These are phyloP conservation scores for Turritis glabra DNA, from an alignment of 345 rosid species.

Conservation along the genomic window DNA sequence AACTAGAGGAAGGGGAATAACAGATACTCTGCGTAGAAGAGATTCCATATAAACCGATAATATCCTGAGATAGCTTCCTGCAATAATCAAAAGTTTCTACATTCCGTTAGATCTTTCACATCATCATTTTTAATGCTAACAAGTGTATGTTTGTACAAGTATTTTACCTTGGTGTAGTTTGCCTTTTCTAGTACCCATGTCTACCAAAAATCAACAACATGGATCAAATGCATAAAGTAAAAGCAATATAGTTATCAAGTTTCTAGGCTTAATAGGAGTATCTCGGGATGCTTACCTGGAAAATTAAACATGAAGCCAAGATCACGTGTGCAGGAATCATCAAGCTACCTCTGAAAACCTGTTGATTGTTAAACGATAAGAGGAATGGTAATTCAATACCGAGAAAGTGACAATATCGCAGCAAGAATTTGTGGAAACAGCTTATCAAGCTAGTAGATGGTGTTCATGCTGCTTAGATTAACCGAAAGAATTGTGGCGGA, in stretches of 20 bases:
- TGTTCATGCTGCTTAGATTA: not conserved
- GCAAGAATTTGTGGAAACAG: not conserved
- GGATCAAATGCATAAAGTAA: not conserved
- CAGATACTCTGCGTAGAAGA: slow-evolving; percentile 83
- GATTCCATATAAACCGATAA: slow-evolving; percentile 93
- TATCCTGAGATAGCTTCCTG: slow-evolving; percentile 82
- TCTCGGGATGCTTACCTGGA: slow-evolving; percentile 57
- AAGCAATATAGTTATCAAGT: not conserved
- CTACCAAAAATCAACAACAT: slow-evolving; percentile 46
- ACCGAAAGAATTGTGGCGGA: slow-evolving; percentile 15
- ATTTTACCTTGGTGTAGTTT: slow-evolving; percentile 77
- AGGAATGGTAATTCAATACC: not conserved
- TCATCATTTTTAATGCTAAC: too few species aligned
- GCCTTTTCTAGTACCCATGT: slow-evolving; percentile 74
- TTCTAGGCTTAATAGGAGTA: not conserved
- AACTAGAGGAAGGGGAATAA: slow-evolving; percentile 73
- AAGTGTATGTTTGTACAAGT: too few species aligned
- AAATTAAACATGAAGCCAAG: slow-evolving; percentile 71
- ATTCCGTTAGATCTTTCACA: slow-evolving; percentile 27
- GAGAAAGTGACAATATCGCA: slow-evolving; percentile 1
- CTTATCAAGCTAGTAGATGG: not conserved
- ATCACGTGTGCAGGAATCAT: slow-evolving; percentile 81
- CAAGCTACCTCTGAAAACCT: slow-evolving; percentile 74
- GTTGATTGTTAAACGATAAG: slow-evolving; percentile 33
- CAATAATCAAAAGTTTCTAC: slow-evolving; percentile 32